phyloP scores from a whole-genome alignment of 768 basidiomycete genomes.

The Tylopilus sp. region DNA sequence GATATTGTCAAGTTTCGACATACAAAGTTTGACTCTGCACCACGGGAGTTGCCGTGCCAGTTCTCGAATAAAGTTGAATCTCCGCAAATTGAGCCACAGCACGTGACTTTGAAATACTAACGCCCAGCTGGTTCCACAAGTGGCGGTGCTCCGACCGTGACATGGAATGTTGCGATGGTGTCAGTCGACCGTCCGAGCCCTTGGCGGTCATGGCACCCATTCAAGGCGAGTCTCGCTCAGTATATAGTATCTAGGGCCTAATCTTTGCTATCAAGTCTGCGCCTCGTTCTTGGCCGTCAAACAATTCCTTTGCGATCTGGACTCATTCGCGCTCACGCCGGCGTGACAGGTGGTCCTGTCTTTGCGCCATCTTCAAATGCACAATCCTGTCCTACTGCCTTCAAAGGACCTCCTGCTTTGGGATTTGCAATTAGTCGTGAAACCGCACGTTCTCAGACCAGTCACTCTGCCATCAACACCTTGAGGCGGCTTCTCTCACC shows the following conservation, averaged over 20 bases:
- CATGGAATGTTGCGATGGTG: conserved; percentile 84
- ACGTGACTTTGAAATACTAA: conserved; percentile 8
- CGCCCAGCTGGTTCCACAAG: neutral
- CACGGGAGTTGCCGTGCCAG: conserved; percentile 22
- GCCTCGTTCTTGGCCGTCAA: neutral
- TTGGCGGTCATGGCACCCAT: conserved; percentile 35
- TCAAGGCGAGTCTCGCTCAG: conserved; percentile 19
- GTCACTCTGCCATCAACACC: conserved; percentile 10
- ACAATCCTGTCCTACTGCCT: neutral
- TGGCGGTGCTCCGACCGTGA: conserved; percentile 29
- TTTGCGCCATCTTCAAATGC: neutral
- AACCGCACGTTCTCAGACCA: neutral
- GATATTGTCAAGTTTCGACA: conserved; percentile 5
- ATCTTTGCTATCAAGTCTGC: conserved; percentile 3
- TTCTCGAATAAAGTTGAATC: conserved; percentile 28
- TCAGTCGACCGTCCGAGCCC: conserved; percentile 47
- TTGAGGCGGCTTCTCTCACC: conserved; percentile 15
- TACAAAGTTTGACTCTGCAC: conserved; percentile 23
- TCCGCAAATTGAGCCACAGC: conserved; percentile 22
- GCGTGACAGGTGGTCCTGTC: neutral
- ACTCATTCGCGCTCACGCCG: no score
- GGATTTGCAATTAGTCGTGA: neutral
- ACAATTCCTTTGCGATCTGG: neutral
- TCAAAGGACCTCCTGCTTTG: neutral
- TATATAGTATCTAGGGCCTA: neutral